Conservation (phyloP, 2,329 filamentous ascomycete species). For the Truncatella angustata region DNA sequence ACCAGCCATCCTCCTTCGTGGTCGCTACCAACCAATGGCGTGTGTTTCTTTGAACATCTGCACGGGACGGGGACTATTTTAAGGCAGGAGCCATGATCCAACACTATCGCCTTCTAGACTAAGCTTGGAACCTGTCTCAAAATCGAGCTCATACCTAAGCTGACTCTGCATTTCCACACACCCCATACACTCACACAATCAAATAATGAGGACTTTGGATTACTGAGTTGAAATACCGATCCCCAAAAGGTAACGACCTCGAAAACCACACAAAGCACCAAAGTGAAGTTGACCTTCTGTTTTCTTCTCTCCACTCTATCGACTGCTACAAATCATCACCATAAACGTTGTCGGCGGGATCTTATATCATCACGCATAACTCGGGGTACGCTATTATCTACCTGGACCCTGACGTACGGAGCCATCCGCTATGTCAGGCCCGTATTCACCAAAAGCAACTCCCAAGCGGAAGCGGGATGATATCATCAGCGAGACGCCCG, state of each 20-base stretch:
- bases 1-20: not conserved
- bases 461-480: conserved; percentile 47
- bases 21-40: not conserved
- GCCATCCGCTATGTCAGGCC: conserved; percentile 19
- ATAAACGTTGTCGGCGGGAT: too few species aligned
- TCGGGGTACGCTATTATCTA: not conserved
- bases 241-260: too few species aligned
- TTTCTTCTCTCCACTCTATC: too few species aligned
- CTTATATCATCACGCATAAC: not conserved
- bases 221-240: too few species aligned
- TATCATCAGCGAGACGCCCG: conserved; percentile 19
- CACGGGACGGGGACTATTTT: not conserved
- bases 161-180: not conserved
- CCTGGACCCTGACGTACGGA: not conserved
- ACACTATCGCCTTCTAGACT: not conserved
- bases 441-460: conserved; percentile 28
- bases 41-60: not conserved
- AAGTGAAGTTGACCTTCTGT: too few species aligned
- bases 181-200: not conserved
- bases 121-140: not conserved
- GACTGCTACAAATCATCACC: too few species aligned
- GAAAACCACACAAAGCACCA: too few species aligned
- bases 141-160: not conserved
- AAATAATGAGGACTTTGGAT: too few species aligned
- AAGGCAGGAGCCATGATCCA: not conserved